Evolutionary conservation across 768 basidiomycete species (phyloP).

Genomic region (Calvatia gigantea): DNA sequence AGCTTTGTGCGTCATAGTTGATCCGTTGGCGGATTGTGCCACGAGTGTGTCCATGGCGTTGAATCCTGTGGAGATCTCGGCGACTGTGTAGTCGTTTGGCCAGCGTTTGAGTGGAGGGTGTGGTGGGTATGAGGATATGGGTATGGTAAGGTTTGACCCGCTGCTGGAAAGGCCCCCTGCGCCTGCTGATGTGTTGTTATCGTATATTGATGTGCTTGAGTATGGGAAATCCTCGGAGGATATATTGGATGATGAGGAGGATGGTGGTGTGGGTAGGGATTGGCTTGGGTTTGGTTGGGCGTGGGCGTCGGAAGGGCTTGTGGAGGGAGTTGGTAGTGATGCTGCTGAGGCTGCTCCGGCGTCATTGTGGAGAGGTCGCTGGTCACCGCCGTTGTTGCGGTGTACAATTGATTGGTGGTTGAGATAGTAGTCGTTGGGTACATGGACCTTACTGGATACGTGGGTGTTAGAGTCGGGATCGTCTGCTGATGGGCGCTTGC

Average conservation of each 20-base stretch:
- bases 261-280: constrained; percentile 24
- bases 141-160: constrained; percentile 11
- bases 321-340: constrained; percentile 15
- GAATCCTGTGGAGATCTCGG: constrained; percentile 61
- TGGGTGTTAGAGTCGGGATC: constrained; percentile 8
- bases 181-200: constrained; percentile 13
- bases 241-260: constrained; percentile 16
- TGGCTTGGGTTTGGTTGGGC: constrained; percentile 19
- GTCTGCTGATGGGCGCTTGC: constrained; percentile 24
- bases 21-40: constrained; percentile 30
- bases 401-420: constrained; percentile 10
- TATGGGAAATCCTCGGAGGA: constrained; percentile 9
- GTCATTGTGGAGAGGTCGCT: constrained; percentile 9
- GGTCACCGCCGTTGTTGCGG: constrained; percentile 1
- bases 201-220: constrained; percentile 12
- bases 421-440: constrained; percentile 31
- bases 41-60: constrained; percentile 43
- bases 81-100: constrained; percentile 75
- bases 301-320: constrained; percentile 11
- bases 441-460: constrained; percentile 24
- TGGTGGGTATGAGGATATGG: constrained; percentile 38
- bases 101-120: constrained; percentile 69
- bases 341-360: constrained; percentile 2
- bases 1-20: constrained; percentile 54
- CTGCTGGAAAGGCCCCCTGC: constrained; percentile 17